Conservation (phyloP, 1,284 basidiomycete species). For the Rhodotorula sp. region DNA sequence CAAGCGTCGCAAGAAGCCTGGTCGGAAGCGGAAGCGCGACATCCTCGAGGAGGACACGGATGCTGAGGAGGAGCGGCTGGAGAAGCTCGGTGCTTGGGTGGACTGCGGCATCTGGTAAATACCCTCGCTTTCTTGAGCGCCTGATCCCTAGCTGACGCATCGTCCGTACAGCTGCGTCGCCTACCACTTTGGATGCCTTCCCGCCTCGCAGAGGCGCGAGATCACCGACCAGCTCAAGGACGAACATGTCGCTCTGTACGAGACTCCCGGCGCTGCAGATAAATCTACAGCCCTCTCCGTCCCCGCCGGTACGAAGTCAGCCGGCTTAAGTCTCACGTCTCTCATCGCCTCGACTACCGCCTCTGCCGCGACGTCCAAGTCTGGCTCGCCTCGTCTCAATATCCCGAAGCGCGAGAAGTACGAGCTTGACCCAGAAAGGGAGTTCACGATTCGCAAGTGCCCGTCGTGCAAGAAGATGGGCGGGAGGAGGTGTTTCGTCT, state of each 20-base stretch:
- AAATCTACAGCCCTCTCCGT: neutral
- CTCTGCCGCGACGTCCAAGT: neutral
- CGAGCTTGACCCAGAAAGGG: slow-evolving; percentile 31
- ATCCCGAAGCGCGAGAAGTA: slow-evolving; percentile 22
- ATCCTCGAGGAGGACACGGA: slow-evolving; percentile 17
- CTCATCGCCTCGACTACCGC: neutral
- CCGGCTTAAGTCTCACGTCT: neutral
- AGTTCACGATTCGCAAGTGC: slow-evolving; percentile 38
- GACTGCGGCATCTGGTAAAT: slow-evolving; percentile 38
- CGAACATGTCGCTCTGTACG: slow-evolving; percentile 11
- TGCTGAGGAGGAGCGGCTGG: slow-evolving; percentile 8
- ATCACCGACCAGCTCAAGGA: slow-evolving; percentile 23
- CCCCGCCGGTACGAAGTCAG: neutral
- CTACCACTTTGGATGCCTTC: slow-evolving; percentile 37
- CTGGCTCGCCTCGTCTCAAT: neutral
- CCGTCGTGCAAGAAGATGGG: slow-evolving; percentile 35
- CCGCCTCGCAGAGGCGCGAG: slow-evolving; percentile 17
- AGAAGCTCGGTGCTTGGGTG: slow-evolving; percentile 35
- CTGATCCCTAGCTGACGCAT: neutral
- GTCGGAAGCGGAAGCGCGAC: slow-evolving; percentile 4
- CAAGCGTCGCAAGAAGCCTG: slow-evolving; percentile 8
- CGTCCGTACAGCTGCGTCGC: slow-evolving; percentile 14
- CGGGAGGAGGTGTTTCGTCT: slow-evolving; percentile 39
- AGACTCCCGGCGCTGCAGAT: neutral
- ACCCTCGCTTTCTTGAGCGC: neutral